Evolutionary conservation across 2,329 filamentous ascomycete genomes (phyloP), one percentile per base, ranked within the genome.

Genomic region (Clonostachys rosea): DNA sequence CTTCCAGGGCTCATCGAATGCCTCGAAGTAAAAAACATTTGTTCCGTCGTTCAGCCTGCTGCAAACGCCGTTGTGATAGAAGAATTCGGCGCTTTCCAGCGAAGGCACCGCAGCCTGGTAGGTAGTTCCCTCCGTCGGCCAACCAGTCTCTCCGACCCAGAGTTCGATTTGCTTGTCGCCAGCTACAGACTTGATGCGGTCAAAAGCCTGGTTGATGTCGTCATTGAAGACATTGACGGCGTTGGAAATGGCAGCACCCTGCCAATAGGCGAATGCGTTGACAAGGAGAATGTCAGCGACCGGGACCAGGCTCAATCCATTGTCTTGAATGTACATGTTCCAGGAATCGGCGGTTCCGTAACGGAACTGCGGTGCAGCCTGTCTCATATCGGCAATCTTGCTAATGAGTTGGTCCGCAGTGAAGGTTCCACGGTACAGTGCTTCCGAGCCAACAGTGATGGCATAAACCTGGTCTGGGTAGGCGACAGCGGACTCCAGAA

Each of bases 121-220:
- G 61, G 81, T 73, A 48, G 75, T 74, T 48, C 84, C 84, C 51
- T 74, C 78, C 55, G 79, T 82, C 33, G 83, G 82, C 83, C 83
- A 86, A 51, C 76, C 66, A 50, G 81, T 86, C 69, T 87, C 85
- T 54, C 84, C 85, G 52, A 81, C 84, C 73, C 82, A 85, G 56
- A 89, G 74, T 60, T 84, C 79, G 14, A 43, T 36, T 13, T 34
- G 16, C 16, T 18, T 41, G 11, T 16, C 14, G 8, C 37, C 40
- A n/a, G 36, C 36, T 11, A 20, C 40, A 7, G 45, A 16, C 16
- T 46, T 42, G 40, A 43, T 44, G 17, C 33, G 20, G 9, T 40
- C 34, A 36, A 30, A 36, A 7, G 45, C 45, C 40, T 47, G 45
- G n/a, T 12, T 34, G 20, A 47, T 47, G 34, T 43, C 41, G 16